Conservation (phyloP, 306 rosid genomes). For the Cicer pinnatifidum region DNA sequence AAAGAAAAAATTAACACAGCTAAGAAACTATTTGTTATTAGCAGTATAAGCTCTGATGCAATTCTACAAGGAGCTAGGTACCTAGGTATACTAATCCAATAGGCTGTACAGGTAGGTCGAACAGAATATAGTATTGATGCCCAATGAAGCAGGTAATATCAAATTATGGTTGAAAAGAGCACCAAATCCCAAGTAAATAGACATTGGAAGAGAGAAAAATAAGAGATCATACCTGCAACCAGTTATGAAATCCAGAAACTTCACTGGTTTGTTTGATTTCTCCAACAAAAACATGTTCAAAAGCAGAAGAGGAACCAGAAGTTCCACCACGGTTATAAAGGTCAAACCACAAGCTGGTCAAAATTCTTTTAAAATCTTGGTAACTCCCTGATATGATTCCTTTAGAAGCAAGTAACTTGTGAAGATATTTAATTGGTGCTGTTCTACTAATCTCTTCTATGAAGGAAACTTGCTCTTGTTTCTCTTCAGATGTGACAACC, state of each 20-base stretch:
- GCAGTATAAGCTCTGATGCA: conserved; percentile 38
- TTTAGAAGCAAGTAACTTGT: conserved; percentile 71
- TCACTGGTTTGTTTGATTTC: conserved; percentile 75
- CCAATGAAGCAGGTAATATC: conserved; percentile 11
- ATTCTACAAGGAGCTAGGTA: conserved; percentile 21
- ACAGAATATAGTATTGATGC: background rate
- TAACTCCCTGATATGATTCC: conserved; percentile 61
- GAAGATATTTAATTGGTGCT: conserved; percentile 86
- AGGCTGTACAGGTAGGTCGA: background rate
- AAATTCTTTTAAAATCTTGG: conserved; percentile 71
- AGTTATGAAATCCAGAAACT: conserved; percentile 95
- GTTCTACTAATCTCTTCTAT: conserved; percentile 95
- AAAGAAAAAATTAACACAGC: background rate
- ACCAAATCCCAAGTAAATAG: conserved; percentile 21
- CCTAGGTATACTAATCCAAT: conserved; percentile 10
- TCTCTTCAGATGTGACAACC: conserved; percentile 91
- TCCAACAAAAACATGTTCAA: conserved; percentile 96
- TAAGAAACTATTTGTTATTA: conserved; percentile 22
- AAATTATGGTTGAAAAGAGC: conserved; percentile 38
- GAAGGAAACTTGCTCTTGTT: conserved; percentile 90
- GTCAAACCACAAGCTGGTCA: conserved; percentile 81
- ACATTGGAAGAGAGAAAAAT: background rate
- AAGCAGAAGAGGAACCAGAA: conserved; percentile 88
- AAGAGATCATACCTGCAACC: conserved; percentile 78
- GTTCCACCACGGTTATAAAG: conserved; percentile 92